Conservation (phyloP, 768 basidiomycete species). For the Hygrophoropsis aurantiaca region DNA sequence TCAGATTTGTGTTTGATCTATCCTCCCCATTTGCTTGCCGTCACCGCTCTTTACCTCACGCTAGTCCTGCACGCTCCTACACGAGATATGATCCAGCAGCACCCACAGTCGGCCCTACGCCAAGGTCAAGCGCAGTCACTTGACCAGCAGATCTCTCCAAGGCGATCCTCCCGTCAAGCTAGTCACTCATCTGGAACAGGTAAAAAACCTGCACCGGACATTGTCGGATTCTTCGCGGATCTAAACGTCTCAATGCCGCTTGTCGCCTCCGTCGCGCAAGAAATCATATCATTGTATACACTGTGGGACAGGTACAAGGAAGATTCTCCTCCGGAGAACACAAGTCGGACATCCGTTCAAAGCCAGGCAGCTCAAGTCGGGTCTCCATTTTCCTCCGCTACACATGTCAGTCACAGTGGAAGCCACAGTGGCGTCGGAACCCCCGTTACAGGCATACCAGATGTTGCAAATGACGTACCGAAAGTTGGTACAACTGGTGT, state of each 20-base stretch:
- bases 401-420: conserved; percentile 20
- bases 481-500: conserved; percentile 17
- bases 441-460: conserved; percentile 18
- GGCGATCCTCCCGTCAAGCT: conserved; percentile 56
- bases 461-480: conserved; percentile 17
- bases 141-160: conserved; percentile 37
- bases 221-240: conserved; percentile 79
- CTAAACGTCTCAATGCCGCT: conserved; percentile 84
- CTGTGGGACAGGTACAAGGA: conserved; percentile 87
- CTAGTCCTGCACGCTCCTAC: conserved; percentile 71
- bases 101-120: conserved; percentile 20
- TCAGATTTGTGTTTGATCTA: conserved; percentile 92
- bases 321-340: conserved; percentile 44
- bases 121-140: neutral
- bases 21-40: conserved; percentile 92
- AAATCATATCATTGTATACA: conserved; percentile 87
- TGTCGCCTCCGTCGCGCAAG: conserved; percentile 83
- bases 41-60: conserved; percentile 88
- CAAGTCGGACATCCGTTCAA: conserved; percentile 16
- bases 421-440: conserved; percentile 27
- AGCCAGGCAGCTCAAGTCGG: conserved; percentile 8
- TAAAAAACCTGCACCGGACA: conserved; percentile 54
- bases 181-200: conserved; percentile 25
- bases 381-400: conserved; percentile 19
- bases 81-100: conserved; percentile 41